Evolutionary conservation across 2,329 filamentous ascomycete species (phyloP).

Genomic region (Pyricularia pennisetigena): DNA sequence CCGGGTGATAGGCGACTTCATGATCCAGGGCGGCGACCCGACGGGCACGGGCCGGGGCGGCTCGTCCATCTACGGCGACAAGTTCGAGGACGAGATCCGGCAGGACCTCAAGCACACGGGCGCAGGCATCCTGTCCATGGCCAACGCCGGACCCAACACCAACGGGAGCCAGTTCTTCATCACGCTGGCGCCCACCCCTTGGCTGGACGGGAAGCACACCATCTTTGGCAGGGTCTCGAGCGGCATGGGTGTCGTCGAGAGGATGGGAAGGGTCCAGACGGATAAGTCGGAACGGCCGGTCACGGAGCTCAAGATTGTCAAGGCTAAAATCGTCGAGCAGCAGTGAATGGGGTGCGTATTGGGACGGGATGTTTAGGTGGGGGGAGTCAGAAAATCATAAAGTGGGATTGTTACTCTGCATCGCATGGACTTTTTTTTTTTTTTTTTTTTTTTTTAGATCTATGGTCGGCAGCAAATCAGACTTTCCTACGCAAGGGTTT

Average conservation of each 20-base stretch:
- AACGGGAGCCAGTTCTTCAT: conserved; percentile 97
- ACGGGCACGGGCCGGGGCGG: conserved; percentile 90
- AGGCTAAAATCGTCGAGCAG: conserved; percentile 56
- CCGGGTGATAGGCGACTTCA: conserved; percentile 91
- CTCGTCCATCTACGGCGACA: conserved; percentile 80
- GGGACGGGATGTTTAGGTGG: background rate
- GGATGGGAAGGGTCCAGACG: conserved; percentile 83
- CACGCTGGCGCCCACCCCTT: conserved; percentile 86
- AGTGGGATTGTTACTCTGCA: background rate
- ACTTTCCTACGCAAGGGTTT: background rate
- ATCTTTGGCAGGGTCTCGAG: conserved; percentile 87
- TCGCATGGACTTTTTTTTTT: background rate
- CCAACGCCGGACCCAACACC: conserved; percentile 84
- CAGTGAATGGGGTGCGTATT: conserved; percentile 20
- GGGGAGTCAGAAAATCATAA: background rate
- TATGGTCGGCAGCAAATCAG: background rate
- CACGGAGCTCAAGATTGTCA: conserved; percentile 73
- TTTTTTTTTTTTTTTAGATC: background rate
- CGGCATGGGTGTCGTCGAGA: conserved; percentile 74
- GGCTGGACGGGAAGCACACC: conserved; percentile 94
- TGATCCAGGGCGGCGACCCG: conserved; percentile 91
- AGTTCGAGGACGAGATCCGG: conserved; percentile 84
- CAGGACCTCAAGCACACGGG: conserved; percentile 78
- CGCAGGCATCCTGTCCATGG: conserved; percentile 91
- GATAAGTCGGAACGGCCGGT: conserved; percentile 69